These are phyloP conservation scores for Saccharum hybrid DNA, from an alignment of 202 grass and related monocot genomes.

Conservation along the genomic window DNA sequence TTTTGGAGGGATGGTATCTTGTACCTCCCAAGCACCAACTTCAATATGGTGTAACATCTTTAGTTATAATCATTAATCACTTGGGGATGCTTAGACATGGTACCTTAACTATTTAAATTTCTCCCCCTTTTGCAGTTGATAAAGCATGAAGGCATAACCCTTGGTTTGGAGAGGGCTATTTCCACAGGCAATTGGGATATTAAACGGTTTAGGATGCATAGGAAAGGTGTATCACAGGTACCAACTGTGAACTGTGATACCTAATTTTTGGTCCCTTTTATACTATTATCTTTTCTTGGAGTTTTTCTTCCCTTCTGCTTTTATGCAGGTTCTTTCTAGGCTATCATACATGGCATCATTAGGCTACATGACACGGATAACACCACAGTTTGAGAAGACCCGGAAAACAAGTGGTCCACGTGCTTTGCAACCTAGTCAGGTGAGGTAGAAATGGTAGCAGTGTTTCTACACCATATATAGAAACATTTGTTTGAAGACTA, in stretches of 20 bases:
- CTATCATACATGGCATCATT: constrained; percentile 92
- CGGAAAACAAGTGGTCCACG: constrained; percentile 98
- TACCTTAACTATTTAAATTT: constrained; percentile 21
- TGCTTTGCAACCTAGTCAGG: constrained; percentile 99
- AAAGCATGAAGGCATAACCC: constrained; percentile 55
- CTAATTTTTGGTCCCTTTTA: not conserved
- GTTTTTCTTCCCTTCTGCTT: constrained; percentile 6
- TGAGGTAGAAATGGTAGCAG: constrained; percentile 19
- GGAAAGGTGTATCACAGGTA: constrained; percentile 98
- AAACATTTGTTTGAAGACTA: constrained; percentile 32
- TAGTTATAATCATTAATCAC: not conserved
- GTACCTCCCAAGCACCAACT: no score
- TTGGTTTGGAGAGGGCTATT: constrained; percentile 82
- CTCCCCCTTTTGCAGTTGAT: constrained; percentile 52
- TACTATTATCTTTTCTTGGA: constrained; percentile 2
- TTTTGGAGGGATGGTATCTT: no score
- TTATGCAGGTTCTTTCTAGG: constrained; percentile 81
- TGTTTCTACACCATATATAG: constrained; percentile 29
- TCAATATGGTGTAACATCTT: no score
- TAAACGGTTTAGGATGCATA: constrained; percentile 93
- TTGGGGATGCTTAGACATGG: constrained; percentile 16
- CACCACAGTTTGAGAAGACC: constrained; percentile 97
- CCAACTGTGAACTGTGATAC: constrained; percentile 25
- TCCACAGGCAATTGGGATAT: constrained; percentile 98
- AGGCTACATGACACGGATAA: constrained; percentile 98